Conservation (phyloP, 1,139 yeast species). For the Nakaseomyces delphensis region DNA sequence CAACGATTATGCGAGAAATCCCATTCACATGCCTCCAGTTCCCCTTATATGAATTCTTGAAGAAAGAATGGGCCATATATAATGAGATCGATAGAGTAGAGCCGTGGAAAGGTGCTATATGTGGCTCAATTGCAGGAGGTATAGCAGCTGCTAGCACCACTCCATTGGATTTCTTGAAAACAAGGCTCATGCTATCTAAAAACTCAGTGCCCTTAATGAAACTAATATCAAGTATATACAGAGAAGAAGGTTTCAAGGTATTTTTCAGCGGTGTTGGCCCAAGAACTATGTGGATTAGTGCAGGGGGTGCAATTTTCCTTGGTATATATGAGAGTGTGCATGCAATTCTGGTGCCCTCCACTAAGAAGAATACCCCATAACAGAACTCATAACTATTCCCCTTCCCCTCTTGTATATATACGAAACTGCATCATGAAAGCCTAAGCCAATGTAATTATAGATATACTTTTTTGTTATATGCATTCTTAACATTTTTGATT, state of each 20-base stretch:
- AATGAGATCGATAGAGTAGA: constrained; percentile 32
- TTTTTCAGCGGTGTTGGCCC: constrained; percentile 86
- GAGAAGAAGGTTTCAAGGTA: constrained; percentile 59
- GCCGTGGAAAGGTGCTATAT: constrained; percentile 75
- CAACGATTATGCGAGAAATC: constrained; percentile 87
- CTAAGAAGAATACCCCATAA: not conserved
- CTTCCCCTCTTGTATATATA: not conserved
- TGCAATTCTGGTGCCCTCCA: constrained; percentile 11
- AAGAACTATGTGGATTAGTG: constrained; percentile 93
- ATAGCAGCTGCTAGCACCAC: constrained; percentile 91
- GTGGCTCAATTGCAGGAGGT: constrained; percentile 94
- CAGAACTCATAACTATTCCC: not conserved
- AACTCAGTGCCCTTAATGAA: constrained; percentile 40
- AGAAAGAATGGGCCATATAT: constrained; percentile 39
- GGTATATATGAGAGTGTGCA: constrained; percentile 84
- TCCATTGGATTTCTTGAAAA: constrained; percentile 86
- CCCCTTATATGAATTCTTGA: constrained; percentile 81
- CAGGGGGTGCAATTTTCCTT: constrained; percentile 94
- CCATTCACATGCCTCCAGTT: constrained; percentile 94
- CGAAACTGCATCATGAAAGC: too few species aligned
- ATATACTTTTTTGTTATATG: too few species aligned
- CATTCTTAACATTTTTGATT: too few species aligned
- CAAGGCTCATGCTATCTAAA: constrained; percentile 74
- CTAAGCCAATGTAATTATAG: not conserved
- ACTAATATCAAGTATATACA: constrained; percentile 41